phyloP scores from a whole-genome alignment of 306 rosid genomes.

The Lathyrus sativus region DNA sequence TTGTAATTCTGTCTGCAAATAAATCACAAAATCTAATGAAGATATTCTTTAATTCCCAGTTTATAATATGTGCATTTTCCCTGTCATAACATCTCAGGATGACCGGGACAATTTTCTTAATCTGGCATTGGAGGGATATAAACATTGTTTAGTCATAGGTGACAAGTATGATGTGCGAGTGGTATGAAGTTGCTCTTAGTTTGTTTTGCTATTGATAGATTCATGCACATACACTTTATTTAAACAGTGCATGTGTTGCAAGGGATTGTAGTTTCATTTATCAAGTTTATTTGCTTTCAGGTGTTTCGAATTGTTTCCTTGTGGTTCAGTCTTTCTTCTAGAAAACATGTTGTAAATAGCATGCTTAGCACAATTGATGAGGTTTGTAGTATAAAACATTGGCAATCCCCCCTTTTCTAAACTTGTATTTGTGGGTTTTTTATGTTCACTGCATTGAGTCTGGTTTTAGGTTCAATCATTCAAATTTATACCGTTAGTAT shows the following conservation, averaged over 20 bases:
- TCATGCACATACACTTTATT: conserved; percentile 13
- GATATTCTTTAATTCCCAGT: conserved; percentile 1
- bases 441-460: conserved; percentile 33
- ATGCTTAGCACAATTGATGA: conserved; percentile 73
- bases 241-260: conserved; percentile 12
- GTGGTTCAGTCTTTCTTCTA: conserved; percentile 81
- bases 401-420: neutral
- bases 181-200: conserved; percentile 58
- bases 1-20: neutral
- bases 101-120: conserved; percentile 86
- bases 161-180: conserved; percentile 91
- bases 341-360: conserved; percentile 63
- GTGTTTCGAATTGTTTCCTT: conserved; percentile 84
- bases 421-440: conserved; percentile 18
- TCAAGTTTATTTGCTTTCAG: conserved; percentile 52
- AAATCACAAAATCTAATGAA: conserved; percentile 18
- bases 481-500: conserved; percentile 82
- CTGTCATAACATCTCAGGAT: conserved; percentile 59
- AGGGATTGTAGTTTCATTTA: conserved; percentile 29
- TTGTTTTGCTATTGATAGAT: conserved; percentile 31
- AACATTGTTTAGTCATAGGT: conserved; percentile 77
- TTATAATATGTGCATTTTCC: conserved; percentile 2
- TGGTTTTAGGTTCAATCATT: conserved; percentile 81
- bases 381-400: conserved; percentile 48
- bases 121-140: conserved; percentile 87